Conservation (phyloP, 768 basidiomycete species). For the Lyophyllum decastes region DNA sequence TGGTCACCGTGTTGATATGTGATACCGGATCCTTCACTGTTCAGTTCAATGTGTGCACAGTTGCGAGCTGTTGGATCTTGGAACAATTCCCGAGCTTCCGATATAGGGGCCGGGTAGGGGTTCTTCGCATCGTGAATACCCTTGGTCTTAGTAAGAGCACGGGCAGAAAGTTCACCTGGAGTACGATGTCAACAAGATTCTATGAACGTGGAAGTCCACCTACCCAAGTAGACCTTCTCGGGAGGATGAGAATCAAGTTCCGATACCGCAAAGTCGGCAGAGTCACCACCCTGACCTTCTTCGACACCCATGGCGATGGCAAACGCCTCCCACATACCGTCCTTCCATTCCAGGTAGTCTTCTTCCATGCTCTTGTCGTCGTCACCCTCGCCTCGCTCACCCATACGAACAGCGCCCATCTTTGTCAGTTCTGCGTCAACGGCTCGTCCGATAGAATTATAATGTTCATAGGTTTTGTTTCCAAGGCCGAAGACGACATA, state of each 20-base stretch:
- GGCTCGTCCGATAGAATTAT: slow-evolving; percentile 84
- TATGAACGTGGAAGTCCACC: slow-evolving; percentile 21
- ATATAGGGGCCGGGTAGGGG: slow-evolving; percentile 87
- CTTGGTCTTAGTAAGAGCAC: slow-evolving; percentile 89
- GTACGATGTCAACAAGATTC: slow-evolving; percentile 13
- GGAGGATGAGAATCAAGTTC: slow-evolving; percentile 73
- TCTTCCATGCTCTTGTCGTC: slow-evolving; percentile 99
- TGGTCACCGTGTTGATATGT: slow-evolving; percentile 99
- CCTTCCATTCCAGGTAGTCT: slow-evolving; percentile 99
- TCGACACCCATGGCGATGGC: slow-evolving; percentile 84
- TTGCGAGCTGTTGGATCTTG: slow-evolving; percentile 71
- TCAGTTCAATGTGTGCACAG: slow-evolving; percentile 93
- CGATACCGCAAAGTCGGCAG: slow-evolving; percentile 89
- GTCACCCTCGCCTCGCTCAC: slow-evolving; percentile 92
- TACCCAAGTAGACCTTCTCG: slow-evolving; percentile 94
- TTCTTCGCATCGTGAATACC: slow-evolving; percentile 99
- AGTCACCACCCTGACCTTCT: slow-evolving; percentile 95
- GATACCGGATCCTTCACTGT: slow-evolving; percentile 92
- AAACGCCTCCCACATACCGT: slow-evolving; percentile 93
- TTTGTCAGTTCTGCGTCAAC: slow-evolving; percentile 73
- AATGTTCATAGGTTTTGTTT: slow-evolving; percentile 94
- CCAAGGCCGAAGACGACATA: slow-evolving; percentile 95
- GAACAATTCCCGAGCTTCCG: slow-evolving; percentile 83
- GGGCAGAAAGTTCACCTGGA: slow-evolving; percentile 90
- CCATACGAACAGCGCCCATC: slow-evolving; percentile 85